phyloP scores from a whole-genome alignment of 371 early-diverging fungal species.

The Mortierella sp. region DNA sequence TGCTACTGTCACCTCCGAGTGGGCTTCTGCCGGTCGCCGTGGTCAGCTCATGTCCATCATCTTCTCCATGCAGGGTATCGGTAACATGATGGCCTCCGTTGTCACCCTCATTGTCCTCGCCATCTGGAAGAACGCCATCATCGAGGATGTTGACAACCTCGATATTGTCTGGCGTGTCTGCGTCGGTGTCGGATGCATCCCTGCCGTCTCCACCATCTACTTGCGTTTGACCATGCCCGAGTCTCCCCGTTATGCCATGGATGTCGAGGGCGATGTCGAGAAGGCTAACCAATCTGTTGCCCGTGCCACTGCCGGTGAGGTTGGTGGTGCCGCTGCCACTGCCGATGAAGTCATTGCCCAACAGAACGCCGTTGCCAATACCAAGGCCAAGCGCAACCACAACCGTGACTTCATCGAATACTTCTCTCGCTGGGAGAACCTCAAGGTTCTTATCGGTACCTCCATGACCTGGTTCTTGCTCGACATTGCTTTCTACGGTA shows the following conservation, averaged over 20 bases:
- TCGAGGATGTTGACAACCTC: constrained; percentile 71
- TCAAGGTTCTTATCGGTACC: constrained; percentile 66
- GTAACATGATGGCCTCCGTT: constrained; percentile 69
- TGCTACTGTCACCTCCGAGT: constrained; percentile 79
- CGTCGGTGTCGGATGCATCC: constrained; percentile 83
- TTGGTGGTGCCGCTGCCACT: constrained; percentile 25
- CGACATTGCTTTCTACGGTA: constrained; percentile 90
- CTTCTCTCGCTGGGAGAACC: constrained; percentile 68
- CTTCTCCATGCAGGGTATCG: constrained; percentile 82
- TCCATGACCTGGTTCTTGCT: constrained; percentile 78
- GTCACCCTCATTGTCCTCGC: constrained; percentile 68
- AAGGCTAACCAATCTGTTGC: constrained; percentile 63
- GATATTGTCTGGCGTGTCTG: constrained; percentile 91
- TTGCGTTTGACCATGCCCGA: constrained; percentile 92
- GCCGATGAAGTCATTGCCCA: constrained; percentile 24
- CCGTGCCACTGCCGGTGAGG: constrained; percentile 25
- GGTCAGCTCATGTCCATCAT: constrained; percentile 77
- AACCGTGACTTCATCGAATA: constrained; percentile 59
- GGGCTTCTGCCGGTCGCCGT: constrained; percentile 65
- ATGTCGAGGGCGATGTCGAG: constrained; percentile 74
- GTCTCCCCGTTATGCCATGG: constrained; percentile 87
- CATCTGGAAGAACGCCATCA: constrained; percentile 63
- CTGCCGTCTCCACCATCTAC: constrained; percentile 84
- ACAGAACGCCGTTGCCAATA: not conserved
- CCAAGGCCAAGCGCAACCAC: constrained; percentile 18